Evolutionary conservation across 768 basidiomycete species (phyloP).

Genomic region (Lactarius tabidus): DNA sequence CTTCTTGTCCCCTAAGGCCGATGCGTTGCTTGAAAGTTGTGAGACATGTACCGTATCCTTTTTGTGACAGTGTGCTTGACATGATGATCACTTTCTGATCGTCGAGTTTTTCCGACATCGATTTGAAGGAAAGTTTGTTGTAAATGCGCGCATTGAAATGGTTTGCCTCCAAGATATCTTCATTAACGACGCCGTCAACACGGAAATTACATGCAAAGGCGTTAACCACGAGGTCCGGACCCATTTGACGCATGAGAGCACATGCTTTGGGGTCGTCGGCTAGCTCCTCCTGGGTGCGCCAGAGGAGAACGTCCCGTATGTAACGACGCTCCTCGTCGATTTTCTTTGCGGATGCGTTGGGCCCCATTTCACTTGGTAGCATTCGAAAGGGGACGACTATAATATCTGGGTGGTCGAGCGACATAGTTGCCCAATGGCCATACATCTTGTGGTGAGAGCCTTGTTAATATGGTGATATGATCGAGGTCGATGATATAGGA

Average conservation of each 20-base stretch:
- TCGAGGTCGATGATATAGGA: neutral
- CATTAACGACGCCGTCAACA: slow-evolving; percentile 33
- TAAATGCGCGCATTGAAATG: slow-evolving; percentile 39
- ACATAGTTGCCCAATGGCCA: slow-evolving; percentile 42
- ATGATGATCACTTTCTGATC: slow-evolving; percentile 26
- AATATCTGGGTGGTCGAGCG: slow-evolving; percentile 32
- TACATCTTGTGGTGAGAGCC: slow-evolving; percentile 28
- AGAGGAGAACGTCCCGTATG: slow-evolving; percentile 22
- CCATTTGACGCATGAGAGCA: slow-evolving; percentile 21
- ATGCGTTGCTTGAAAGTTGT: slow-evolving; percentile 38
- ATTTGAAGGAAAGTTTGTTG: slow-evolving; percentile 35
- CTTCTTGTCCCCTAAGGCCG: slow-evolving; percentile 32
- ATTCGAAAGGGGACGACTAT: slow-evolving; percentile 41
- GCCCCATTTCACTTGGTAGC: slow-evolving; percentile 34
- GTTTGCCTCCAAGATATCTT: slow-evolving; percentile 41
- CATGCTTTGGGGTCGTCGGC: slow-evolving; percentile 17
- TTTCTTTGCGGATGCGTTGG: slow-evolving; percentile 11
- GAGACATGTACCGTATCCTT: slow-evolving; percentile 36
- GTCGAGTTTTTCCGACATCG: slow-evolving; percentile 30
- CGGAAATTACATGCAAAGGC: slow-evolving; percentile 44
- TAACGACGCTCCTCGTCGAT: slow-evolving; percentile 30
- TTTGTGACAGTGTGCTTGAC: slow-evolving; percentile 35
- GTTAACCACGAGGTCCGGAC: slow-evolving; percentile 42
- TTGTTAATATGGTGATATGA: neutral
- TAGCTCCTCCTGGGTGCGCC: slow-evolving; percentile 15